Evolutionary conservation across 345 rosid species (phyloP).

Genomic region (Murraya koenigii): DNA sequence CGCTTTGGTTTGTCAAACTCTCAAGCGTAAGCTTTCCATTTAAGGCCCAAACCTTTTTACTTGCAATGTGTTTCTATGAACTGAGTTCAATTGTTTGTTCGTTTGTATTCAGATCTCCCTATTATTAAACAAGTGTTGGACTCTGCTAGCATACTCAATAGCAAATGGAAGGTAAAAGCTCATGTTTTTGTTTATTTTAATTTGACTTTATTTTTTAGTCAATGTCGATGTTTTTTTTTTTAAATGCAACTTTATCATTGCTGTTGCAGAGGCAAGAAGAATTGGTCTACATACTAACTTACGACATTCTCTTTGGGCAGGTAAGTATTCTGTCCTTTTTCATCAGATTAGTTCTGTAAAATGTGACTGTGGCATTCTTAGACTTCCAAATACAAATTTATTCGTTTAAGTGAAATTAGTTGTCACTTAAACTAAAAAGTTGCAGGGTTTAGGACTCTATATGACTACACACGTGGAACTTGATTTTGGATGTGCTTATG

Average conservation of each 20-base stretch:
- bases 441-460: neutral
- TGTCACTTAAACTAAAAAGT: neutral
- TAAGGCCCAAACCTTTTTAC: neutral
- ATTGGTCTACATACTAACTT: slow-evolving; percentile 61
- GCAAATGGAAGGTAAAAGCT: slow-evolving; percentile 70
- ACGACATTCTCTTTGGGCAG: slow-evolving; percentile 79
- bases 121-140: slow-evolving; percentile 73
- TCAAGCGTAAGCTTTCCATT: slow-evolving; percentile 47
- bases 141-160: slow-evolving; percentile 49
- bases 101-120: slow-evolving; percentile 52
- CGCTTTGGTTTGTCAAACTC: slow-evolving; percentile 96
- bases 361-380: too few species aligned
- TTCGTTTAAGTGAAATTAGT: neutral
- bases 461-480: neutral
- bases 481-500: neutral
- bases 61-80: neutral
- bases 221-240: neutral
- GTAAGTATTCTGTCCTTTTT: slow-evolving; percentile 26
- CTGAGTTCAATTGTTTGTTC: neutral
- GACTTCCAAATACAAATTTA: neutral
- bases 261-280: slow-evolving; percentile 68
- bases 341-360: neutral
- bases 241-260: neutral
- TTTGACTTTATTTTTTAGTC: neutral
- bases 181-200: neutral